Evolutionary conservation across 2,329 filamentous ascomycete genomes (phyloP).

Genomic region (Dothistroma pini): DNA sequence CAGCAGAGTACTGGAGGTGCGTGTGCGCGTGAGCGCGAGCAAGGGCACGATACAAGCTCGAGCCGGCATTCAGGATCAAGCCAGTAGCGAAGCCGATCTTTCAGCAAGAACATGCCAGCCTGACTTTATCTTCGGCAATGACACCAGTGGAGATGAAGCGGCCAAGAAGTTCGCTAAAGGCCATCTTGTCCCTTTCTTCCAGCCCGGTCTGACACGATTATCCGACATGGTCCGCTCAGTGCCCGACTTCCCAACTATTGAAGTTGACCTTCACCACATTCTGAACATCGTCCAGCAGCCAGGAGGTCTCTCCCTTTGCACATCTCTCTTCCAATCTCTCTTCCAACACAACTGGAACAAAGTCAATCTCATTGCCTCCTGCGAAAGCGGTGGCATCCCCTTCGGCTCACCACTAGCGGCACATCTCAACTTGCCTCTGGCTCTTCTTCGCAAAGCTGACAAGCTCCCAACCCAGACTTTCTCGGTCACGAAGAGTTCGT

Average conservation of each 20-base stretch:
- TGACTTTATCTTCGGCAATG: conserved; percentile 52
- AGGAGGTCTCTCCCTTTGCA: conserved; percentile 51
- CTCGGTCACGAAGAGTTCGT: conserved; percentile 47
- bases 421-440: conserved; percentile 43
- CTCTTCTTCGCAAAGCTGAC: conserved; percentile 52
- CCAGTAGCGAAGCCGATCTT: conserved; percentile 2
- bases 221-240: conserved; percentile 49
- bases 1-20: conserved; percentile 54
- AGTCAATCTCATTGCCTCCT: conserved; percentile 48
- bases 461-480: conserved; percentile 58
- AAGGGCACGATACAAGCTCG: conserved; percentile 39
- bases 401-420: conserved; percentile 52
- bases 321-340: conserved; percentile 47
- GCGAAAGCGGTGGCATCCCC: conserved; percentile 57
- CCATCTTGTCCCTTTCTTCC: conserved; percentile 46
- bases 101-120: conserved; percentile 34
- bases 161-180: conserved; percentile 5
- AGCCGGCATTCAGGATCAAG: conserved; percentile 23
- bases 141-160: conserved; percentile 39
- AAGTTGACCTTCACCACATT: conserved; percentile 57
- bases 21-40: conserved; percentile 46
- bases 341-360: conserved; percentile 48
- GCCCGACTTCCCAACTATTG: conserved; percentile 50
- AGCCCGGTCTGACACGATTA: conserved; percentile 47
- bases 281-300: conserved; percentile 53